Evolutionary conservation across 2,329 filamentous ascomycete genomes (phyloP).

Genomic region (Shiraia sp.): DNA sequence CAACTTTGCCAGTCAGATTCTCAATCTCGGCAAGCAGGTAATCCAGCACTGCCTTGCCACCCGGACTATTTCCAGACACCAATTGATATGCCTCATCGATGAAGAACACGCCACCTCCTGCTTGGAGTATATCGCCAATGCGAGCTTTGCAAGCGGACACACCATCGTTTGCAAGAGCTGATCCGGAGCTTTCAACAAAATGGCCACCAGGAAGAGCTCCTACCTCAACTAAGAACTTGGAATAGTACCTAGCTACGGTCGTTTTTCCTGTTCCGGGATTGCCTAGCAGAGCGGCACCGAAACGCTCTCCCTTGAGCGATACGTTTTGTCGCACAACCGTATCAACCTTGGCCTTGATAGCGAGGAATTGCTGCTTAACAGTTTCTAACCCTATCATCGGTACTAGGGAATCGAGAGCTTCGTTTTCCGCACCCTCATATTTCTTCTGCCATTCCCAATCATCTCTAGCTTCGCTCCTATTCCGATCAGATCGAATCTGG

Average conservation of each 20-base stretch:
- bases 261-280: conserved; percentile 81
- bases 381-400: conserved; percentile 67
- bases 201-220: conserved; percentile 63
- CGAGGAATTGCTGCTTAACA: conserved; percentile 67
- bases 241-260: conserved; percentile 73
- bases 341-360: conserved; percentile 67
- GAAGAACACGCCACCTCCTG: conserved; percentile 71
- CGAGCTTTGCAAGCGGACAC: conserved; percentile 61
- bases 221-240: conserved; percentile 64
- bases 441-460: conserved; percentile 68
- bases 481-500: conserved; percentile 13
- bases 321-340: conserved; percentile 60
- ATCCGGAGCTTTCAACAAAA: conserved; percentile 71
- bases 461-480: conserved; percentile 37
- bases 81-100: conserved; percentile 82
- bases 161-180: conserved; percentile 66
- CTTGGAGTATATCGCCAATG: conserved; percentile 59
- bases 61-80: conserved; percentile 59
- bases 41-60: conserved; percentile 68
- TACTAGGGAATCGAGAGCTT: conserved; percentile 67
- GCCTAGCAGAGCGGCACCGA: conserved; percentile 66
- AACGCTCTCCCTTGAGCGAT: conserved; percentile 61
- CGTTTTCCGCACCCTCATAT: conserved; percentile 55
- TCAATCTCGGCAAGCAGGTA: conserved; percentile 74
- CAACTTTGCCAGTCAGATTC: conserved; percentile 69